Percentiles rank a stretch among this genome's conserved stretches.
Conservation (phyloP, 2,329 filamentous ascomycete species). For the Chaetomiaceae sp. region DNA sequence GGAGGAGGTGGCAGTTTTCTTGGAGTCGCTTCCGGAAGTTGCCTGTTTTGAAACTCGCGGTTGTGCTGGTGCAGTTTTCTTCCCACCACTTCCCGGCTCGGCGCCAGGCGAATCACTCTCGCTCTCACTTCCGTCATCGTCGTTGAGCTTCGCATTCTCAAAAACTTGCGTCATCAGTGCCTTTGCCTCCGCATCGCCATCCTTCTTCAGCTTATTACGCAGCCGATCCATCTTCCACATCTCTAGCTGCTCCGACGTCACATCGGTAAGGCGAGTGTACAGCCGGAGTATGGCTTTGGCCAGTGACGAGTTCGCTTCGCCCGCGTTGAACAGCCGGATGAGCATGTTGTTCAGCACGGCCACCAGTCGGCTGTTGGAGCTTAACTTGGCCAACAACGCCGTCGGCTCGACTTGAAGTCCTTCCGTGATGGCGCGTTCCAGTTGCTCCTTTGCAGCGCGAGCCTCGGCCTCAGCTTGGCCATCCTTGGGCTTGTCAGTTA, state of each 20-base stretch:
- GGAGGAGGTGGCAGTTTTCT: conserved; percentile 7
- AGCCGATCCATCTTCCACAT: conserved; percentile 56
- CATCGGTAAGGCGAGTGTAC: conserved; percentile 16
- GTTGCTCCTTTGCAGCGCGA: conserved; percentile 11
- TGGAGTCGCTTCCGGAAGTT: conserved; percentile 6
- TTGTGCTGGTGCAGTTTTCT: conserved; percentile 7
- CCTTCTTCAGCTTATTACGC: conserved; percentile 56
- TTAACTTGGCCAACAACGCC: conserved; percentile 13
- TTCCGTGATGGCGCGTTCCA: conserved; percentile 16
- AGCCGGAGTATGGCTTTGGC: conserved; percentile 22
- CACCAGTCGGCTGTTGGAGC: conserved; percentile 8
- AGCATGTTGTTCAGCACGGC: conserved; percentile 17
- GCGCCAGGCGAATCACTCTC: conserved; percentile 6
- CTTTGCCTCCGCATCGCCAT: conserved; percentile 59
- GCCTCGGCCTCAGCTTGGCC: not conserved
- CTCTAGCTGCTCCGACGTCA: conserved; percentile 17
- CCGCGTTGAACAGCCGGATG: conserved; percentile 18
- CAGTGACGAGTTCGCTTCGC: conserved; percentile 19
- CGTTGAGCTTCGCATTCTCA: conserved; percentile 26
- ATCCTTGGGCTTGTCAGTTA: conserved; percentile 5
- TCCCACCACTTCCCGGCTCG: conserved; percentile 6
- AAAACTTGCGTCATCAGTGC: conserved; percentile 47
- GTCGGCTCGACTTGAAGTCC: conserved; percentile 14
- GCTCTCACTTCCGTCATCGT: conserved; percentile 16
- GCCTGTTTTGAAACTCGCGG: conserved; percentile 7